Base-by-base conservation (phyloP, 805 yeast species). In the Candida incommunis region DNA sequence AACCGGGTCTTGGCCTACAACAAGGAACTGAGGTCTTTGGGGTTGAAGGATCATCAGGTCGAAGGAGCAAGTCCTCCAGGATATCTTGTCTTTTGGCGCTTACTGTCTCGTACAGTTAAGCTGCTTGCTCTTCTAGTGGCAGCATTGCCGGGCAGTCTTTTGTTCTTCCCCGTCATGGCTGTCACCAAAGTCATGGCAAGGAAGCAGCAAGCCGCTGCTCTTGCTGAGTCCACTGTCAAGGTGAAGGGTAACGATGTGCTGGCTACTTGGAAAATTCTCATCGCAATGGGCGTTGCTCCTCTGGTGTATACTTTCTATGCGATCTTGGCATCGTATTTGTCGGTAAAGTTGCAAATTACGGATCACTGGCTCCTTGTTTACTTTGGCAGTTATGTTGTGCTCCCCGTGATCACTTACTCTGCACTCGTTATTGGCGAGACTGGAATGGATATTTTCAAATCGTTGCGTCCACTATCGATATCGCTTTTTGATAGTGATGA, bases 181-280 rank as follows among this genome's bases (percentile, higher is more conserved):
- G 74, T 82, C 16, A 78, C 95, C 5, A 84, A 83, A 56, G 65
- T 64, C 41, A 82, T 85, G 44, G 83, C 96, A 7, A 72, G 69
- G 40, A 69, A 70, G 47, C 87, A 88, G 62, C 86, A 90, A 25
- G 68, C 64, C 46, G 72, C 75, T 41, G 98, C 97, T 0, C 69
- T 92, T 48, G 88, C 87, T 9, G 80, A 74, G 4, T 87, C 96
- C 0, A 73, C 87, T 0, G 98, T 92, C 21, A 92, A 92, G 60
- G 80, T 92, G 48, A 78, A 79, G 57, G 98, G 95, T 16, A 81
- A 78, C 46, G 98, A 92, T 62, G 96, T 92, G 22, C 75, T 92
- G 48, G 97, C 97, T 1, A 88, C 97, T 1, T 92, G 98, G 98
- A 92, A 92, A 63, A 80, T 92, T 41, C 68, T 92, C 50, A 86